Conservation (phyloP, 208 protist species). For the Herpetomonas tarakana region DNA sequence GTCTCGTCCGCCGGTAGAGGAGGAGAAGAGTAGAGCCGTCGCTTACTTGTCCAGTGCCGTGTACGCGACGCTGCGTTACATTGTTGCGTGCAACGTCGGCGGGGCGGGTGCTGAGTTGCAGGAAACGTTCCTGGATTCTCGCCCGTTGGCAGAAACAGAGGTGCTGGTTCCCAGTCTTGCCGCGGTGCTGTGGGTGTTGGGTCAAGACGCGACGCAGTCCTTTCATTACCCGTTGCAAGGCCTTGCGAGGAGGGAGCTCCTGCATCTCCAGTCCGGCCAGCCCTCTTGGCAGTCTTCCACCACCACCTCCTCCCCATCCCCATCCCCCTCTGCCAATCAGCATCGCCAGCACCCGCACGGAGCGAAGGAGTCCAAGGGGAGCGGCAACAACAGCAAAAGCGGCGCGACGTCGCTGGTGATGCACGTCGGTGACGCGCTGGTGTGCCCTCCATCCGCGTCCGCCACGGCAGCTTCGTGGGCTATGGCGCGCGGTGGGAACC, state of each 20-base stretch:
- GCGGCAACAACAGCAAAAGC: too few relatives aligned
- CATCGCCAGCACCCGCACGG: too few relatives aligned
- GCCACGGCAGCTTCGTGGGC: slow-evolving; percentile 41
- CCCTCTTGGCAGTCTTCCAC: slow-evolving; percentile 13
- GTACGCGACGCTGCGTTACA: slow-evolving; percentile 70
- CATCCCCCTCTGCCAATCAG: too few relatives aligned
- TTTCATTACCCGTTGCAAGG: slow-evolving; percentile 55
- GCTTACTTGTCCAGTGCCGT: slow-evolving; percentile 60
- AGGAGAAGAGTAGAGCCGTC: slow-evolving; percentile 62
- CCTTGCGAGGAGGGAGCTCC: slow-evolving; percentile 33
- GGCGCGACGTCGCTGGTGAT: slow-evolving; percentile 23
- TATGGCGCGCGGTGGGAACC: slow-evolving; percentile 24
- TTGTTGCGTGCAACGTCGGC: slow-evolving; percentile 72
- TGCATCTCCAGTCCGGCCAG: slow-evolving; percentile 21
- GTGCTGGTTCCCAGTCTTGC: slow-evolving; percentile 55
- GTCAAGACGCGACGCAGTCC: slow-evolving; percentile 25
- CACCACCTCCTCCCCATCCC: neutral
- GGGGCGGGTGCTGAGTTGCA: slow-evolving; percentile 15
- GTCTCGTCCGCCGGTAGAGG: slow-evolving; percentile 56
- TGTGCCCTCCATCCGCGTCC: slow-evolving; percentile 11
- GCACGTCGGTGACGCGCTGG: slow-evolving; percentile 53
- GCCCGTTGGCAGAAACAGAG: slow-evolving; percentile 34
- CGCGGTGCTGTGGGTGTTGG: slow-evolving; percentile 71
- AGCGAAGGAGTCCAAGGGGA: too few relatives aligned
- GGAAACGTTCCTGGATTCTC: slow-evolving; percentile 72